phyloP scores from a whole-genome alignment of 768 basidiomycete genomes.

The Gloeophyllum trabeum region DNA sequence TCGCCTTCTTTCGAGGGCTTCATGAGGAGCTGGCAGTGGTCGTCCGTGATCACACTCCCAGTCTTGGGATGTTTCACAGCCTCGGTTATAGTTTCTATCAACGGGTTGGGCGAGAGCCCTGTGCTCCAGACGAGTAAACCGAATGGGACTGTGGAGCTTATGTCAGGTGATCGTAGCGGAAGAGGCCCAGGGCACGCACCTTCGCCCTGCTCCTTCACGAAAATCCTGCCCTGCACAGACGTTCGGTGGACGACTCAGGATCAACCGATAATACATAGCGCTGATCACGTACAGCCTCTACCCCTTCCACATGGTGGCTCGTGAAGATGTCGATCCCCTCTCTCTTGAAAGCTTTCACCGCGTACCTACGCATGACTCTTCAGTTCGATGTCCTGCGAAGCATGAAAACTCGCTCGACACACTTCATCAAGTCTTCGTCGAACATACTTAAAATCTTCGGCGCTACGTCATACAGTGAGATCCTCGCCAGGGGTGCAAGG shows the following conservation, averaged over 20 bases:
- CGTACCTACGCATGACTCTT: conserved; percentile 31
- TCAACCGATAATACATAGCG: neutral
- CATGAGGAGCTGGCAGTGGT: conserved; percentile 24
- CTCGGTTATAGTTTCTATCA: conserved; percentile 49
- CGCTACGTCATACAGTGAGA: conserved; percentile 78
- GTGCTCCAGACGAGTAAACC: conserved; percentile 86
- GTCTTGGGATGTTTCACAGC: conserved; percentile 47
- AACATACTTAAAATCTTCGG: conserved; percentile 27
- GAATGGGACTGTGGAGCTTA: conserved; percentile 44
- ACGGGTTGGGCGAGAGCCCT: conserved; percentile 73
- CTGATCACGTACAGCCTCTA: conserved; percentile 35
- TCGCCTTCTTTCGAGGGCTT: neutral
- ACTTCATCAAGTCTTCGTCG: conserved; percentile 22
- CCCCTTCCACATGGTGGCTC: conserved; percentile 61
- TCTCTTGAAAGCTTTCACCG: conserved; percentile 57
- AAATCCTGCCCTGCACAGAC: conserved; percentile 43
- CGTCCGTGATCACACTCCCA: conserved; percentile 34
- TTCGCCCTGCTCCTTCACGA: conserved; percentile 63
- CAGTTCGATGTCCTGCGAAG: too few species aligned
- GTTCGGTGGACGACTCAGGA: conserved; percentile 4
- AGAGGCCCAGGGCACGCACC: conserved; percentile 23
- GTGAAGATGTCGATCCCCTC: conserved; percentile 69
- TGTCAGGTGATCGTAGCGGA: conserved; percentile 4
- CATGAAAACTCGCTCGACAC: conserved; percentile 10
- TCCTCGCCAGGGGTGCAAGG: conserved; percentile 52